Evolutionary conservation across 2,329 filamentous ascomycete species (phyloP).

Genomic region (Colletotrichum sidae): DNA sequence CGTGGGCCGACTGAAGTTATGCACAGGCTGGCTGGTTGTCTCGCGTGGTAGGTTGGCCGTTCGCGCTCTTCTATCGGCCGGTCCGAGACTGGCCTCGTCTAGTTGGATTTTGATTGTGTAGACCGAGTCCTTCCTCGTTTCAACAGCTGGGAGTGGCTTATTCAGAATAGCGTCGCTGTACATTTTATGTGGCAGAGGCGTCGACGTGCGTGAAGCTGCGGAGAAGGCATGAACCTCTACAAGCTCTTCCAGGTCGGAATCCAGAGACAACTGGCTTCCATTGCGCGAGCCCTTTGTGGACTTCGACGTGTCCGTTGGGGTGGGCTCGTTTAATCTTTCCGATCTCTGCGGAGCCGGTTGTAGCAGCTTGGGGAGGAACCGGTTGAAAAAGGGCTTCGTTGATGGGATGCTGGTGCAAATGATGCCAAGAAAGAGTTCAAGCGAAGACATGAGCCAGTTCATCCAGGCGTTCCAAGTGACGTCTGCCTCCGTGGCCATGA

Average conservation of each 20-base stretch:
- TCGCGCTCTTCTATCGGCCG: slow-evolving; percentile 26
- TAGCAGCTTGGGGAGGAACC: slow-evolving; percentile 47
- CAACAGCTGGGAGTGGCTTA: slow-evolving; percentile 45
- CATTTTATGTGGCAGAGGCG: neutral
- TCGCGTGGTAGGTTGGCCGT: slow-evolving; percentile 2
- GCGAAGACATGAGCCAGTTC: slow-evolving; percentile 48
- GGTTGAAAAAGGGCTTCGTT: slow-evolving; percentile 57
- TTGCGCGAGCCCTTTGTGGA: slow-evolving; percentile 11
- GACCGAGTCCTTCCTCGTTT: slow-evolving; percentile 27
- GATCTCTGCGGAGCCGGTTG: slow-evolving; percentile 19
- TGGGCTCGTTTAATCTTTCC: neutral
- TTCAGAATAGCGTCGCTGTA: slow-evolving; percentile 39
- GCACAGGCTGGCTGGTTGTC: slow-evolving; percentile 1
- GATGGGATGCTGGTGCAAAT: slow-evolving; percentile 59
- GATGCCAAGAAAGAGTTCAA: slow-evolving; percentile 58
- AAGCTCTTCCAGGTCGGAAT: slow-evolving; percentile 2
- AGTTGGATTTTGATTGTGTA: slow-evolving; percentile 37
- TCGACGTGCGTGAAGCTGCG: slow-evolving; percentile 3
- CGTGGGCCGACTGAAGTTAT: slow-evolving; percentile 31
- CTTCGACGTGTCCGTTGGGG: slow-evolving; percentile 11
- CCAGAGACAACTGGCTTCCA: slow-evolving; percentile 15
- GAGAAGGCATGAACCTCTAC: neutral
- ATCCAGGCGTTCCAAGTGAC: slow-evolving; percentile 50
- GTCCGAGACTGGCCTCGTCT: slow-evolving; percentile 26
- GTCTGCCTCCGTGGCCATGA: slow-evolving; percentile 46